Conservation (phyloP, 176 grass and related monocot genomes). For the sorghum (Sorghum bicolor) region DNA sequence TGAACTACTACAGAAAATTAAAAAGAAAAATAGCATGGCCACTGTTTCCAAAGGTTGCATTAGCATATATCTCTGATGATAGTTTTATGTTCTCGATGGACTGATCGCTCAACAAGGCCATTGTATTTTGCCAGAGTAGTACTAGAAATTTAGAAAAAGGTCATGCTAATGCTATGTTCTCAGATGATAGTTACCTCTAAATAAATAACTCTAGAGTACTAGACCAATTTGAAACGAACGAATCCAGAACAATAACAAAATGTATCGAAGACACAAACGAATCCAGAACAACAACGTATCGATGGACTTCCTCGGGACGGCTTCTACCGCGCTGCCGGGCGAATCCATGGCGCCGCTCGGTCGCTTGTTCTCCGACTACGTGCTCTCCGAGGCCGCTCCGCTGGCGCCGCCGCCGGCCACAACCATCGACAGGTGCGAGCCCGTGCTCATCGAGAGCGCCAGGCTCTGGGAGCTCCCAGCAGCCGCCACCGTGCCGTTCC, state of each 20-base stretch:
- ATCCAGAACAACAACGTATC: slow-evolving; percentile 74
- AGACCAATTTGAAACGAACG: slow-evolving; percentile 27
- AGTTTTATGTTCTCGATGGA: slow-evolving; percentile 28
- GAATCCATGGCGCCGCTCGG: slow-evolving; percentile 53
- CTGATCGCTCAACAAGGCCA: slow-evolving; percentile 9
- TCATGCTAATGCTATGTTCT: background rate
- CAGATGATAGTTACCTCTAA: background rate
- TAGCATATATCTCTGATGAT: slow-evolving; percentile 1
- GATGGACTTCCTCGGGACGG: slow-evolving; percentile 59
- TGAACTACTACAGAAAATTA: background rate
- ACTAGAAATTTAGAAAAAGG: background rate
- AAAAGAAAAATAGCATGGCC: background rate
- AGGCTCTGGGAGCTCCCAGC: slow-evolving; percentile 53
- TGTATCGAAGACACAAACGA: slow-evolving; percentile 6
- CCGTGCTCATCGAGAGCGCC: slow-evolving; percentile 91
- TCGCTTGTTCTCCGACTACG: slow-evolving; percentile 65
- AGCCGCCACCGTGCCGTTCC: slow-evolving; percentile 31
- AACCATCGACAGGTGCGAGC: slow-evolving; percentile 50
- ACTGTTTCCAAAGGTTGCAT: background rate
- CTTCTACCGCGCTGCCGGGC: slow-evolving; percentile 35
- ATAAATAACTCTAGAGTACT: background rate
- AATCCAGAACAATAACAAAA: background rate
- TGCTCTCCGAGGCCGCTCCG: slow-evolving; percentile 45
- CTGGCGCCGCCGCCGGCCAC: slow-evolving; percentile 15
- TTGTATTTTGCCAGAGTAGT: background rate